Evolutionary conservation across 208 protist species (phyloP), one percentile per base, ranked within the genome.

Genomic region (Leishmania turanica): DNA sequence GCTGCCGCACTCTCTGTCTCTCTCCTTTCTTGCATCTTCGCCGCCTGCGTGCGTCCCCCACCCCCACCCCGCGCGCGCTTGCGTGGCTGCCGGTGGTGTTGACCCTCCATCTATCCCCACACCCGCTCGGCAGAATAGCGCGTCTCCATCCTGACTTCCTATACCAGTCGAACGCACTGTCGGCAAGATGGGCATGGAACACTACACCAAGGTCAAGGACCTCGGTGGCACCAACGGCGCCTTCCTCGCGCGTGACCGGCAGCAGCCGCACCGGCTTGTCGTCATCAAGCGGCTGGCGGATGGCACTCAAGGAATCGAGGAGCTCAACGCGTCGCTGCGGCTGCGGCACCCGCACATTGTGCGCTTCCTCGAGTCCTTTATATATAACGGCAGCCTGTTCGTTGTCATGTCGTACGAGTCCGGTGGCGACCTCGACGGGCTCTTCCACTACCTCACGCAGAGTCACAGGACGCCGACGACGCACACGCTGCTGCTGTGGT

Each of bases 311-410:
- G 90, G 91, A 17, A 93, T 95, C 86, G 91, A 94, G 84, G 94
- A 97, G 80, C 78, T 97, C 2, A 95, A 90, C 80, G 91, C 92
- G 3, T 90, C 90, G 42, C 73, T 97, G 76, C 90, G 92, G 13
- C 87, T 95, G 77, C 92, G 88, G 60, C 93, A 96, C 87, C 84
- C 85, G n/a, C 88, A 97, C 80, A 95, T 97, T 62, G 87, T 96
- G 45, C 84, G 87, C 51, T 93, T 95, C 74, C 79, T 95, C 56
- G 92, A 96, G 79, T 93, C 89, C 40, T 96, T 95, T 70, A 58
- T 93, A 7, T 85, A 91, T 76, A 84, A 94, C 34, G 90, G 91
- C 3, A 83, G 69, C 6, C 90, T 98, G 17, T 98, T 96, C 82
- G 92, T 95, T 0, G 95, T 98, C 37, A 84, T 94, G 76, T 83